A percentile compares a stretch with the other conserved stretches of the same genome.
phyloP scores from a whole-genome alignment of 208 protist genomes.

The Acanthamoeba castellanii region DNA sequence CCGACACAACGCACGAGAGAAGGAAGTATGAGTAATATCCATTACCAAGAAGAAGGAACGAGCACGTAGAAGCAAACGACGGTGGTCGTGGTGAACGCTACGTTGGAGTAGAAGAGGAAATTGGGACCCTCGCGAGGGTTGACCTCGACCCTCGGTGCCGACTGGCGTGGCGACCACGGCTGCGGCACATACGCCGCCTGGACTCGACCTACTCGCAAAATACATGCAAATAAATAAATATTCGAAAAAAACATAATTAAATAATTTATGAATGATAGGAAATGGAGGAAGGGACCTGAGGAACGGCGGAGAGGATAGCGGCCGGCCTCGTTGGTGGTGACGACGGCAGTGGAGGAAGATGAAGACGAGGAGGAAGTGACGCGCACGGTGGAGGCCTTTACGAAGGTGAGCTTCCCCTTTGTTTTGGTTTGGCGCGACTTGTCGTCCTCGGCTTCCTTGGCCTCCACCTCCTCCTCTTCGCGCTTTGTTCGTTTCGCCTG shows the following conservation, averaged over 20 bases:
- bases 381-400: not conserved
- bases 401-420: not conserved
- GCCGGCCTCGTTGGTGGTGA: not conserved
- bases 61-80: too few species aligned
- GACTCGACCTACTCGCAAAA: not conserved
- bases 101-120: slow-evolving; percentile 50
- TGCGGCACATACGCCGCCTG: slow-evolving; percentile 27
- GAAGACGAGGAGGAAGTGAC: not conserved
- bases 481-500: not conserved
- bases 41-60: not conserved
- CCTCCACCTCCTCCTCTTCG: not conserved
- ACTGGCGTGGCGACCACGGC: not conserved
- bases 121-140: slow-evolving; percentile 40
- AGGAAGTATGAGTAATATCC: not conserved
- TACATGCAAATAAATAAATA: not conserved
- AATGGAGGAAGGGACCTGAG: not conserved
- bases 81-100: not conserved
- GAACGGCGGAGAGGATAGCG: not conserved
- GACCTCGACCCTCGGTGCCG: slow-evolving; percentile 14
- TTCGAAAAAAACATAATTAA: not conserved
- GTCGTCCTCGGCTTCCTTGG: slow-evolving; percentile 51
- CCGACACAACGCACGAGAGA: not conserved
- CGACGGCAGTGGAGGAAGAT: not conserved
- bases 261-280: not conserved
- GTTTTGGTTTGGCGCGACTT: not conserved